A percentile compares a stretch with the other conserved stretches of the same genome.
Conservation (phyloP, 257 asterid genomes). For the Solanum arcanum region DNA sequence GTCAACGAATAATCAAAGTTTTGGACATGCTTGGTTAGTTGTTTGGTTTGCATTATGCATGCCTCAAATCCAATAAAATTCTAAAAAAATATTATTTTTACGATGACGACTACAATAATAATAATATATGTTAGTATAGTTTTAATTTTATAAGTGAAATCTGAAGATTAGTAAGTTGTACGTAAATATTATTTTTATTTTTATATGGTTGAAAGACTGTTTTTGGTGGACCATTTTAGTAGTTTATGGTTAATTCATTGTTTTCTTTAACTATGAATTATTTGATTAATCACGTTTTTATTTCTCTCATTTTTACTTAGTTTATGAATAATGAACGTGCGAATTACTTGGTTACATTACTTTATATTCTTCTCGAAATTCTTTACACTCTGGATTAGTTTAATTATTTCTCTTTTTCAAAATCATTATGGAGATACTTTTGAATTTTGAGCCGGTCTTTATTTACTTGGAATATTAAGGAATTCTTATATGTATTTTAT, state of each 20-base stretch:
- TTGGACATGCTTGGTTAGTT: not conserved
- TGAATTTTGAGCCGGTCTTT: not conserved
- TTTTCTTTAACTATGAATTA: not conserved
- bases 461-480: not conserved
- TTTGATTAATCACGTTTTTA: not conserved
- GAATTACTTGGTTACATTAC: not conserved
- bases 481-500: not conserved
- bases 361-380: not conserved
- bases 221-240: not conserved
- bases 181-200: no score
- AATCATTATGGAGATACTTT: not conserved
- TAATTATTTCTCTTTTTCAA: not conserved
- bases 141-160: not conserved
- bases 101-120: fast-evolving
- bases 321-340: not conserved
- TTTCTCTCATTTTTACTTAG: not conserved
- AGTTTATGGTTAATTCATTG: not conserved
- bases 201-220: not conserved
- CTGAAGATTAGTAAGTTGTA: not conserved
- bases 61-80: not conserved
- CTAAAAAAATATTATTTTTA: not conserved
- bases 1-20: not conserved
- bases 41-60: not conserved
- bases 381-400: not conserved
- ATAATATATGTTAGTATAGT: not conserved